A percentile compares a stretch with the other conserved stretches of the same genome.
These are phyloP conservation scores for Fraxinus floribunda DNA, from an alignment of 305 asterid species.

Conservation along the genomic window DNA sequence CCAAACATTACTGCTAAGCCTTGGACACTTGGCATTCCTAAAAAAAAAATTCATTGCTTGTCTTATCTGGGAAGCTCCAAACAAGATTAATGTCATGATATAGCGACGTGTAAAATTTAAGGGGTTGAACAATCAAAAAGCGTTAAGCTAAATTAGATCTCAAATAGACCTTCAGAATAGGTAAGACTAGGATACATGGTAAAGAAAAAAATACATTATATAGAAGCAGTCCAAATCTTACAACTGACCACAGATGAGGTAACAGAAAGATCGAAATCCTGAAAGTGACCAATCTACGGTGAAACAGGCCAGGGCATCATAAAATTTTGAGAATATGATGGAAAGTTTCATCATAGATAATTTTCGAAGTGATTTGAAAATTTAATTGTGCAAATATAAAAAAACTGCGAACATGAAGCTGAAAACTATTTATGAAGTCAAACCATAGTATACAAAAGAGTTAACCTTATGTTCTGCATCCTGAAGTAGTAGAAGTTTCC, in stretches of 20 bases:
- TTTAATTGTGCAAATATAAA: neutral
- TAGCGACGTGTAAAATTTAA: neutral
- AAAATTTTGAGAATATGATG: neutral
- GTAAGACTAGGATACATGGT: neutral
- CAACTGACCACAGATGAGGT: neutral
- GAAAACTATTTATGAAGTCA: neutral
- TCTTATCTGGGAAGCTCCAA: neutral
- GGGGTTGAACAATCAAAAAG: neutral
- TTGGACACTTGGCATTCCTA: neutral
- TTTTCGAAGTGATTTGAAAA: neutral
- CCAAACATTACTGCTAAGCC: neutral
- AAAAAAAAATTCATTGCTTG: neutral
- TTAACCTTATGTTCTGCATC: slow-evolving; percentile 93
- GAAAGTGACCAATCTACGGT: neutral
- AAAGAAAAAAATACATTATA: neutral
- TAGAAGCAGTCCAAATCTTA: neutral
- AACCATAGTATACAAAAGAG: slow-evolving; percentile 2
- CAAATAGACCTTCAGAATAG: neutral
- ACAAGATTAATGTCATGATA: neutral
- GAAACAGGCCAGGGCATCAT: neutral
- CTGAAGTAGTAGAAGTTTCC: slow-evolving; percentile 91
- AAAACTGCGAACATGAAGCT: neutral
- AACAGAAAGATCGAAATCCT: neutral
- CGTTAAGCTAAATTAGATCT: neutral
- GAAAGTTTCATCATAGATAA: neutral